Percentiles rank a stretch among this genome's conserved stretches.
These are phyloP conservation scores for Lunularia cruciata DNA, from an alignment of 225 moss, liverwort and hornwort genomes.

Conservation along the genomic window DNA sequence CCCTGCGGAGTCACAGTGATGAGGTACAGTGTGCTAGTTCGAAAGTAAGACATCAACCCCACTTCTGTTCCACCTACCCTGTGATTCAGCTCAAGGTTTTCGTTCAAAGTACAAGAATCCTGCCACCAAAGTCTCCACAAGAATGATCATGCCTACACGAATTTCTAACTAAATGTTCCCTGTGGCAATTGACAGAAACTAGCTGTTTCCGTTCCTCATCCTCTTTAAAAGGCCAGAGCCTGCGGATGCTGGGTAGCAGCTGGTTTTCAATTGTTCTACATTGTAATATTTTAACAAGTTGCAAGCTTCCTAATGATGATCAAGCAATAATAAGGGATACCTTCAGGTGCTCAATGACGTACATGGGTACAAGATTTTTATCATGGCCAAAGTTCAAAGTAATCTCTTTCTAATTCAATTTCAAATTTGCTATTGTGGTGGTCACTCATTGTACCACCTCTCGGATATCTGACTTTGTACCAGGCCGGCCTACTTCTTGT, in stretches of 20 bases:
- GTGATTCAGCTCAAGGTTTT: slow-evolving; percentile 4
- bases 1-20: not conserved
- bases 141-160: slow-evolving; percentile 18
- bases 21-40: slow-evolving; percentile 5
- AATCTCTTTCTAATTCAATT: slow-evolving; percentile 50
- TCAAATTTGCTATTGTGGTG: slow-evolving; percentile 42
- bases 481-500: slow-evolving; percentile 53
- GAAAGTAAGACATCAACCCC: not conserved
- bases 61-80: not conserved
- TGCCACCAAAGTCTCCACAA: slow-evolving; percentile 23
- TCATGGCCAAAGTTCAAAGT: slow-evolving; percentile 55
- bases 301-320: slow-evolving; percentile 26
- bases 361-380: slow-evolving; percentile 19
- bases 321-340: slow-evolving; percentile 13
- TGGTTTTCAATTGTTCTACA: slow-evolving; percentile 14
- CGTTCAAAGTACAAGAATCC: slow-evolving; percentile 19
- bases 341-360: slow-evolving; percentile 24
- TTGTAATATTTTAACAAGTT: slow-evolving; percentile 15
- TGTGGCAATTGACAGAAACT: slow-evolving; percentile 13
- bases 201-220: slow-evolving; percentile 26
- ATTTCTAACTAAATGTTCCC: slow-evolving; percentile 1
- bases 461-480: slow-evolving; percentile 39
- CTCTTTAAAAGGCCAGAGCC: slow-evolving; percentile 10
- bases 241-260: slow-evolving; percentile 10
- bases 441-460: slow-evolving; percentile 55